Percentiles rank a stretch among this genome's conserved stretches.
phyloP scores from a whole-genome alignment of 2,329 filamentous ascomycete species.

The Fusarium sp. region DNA sequence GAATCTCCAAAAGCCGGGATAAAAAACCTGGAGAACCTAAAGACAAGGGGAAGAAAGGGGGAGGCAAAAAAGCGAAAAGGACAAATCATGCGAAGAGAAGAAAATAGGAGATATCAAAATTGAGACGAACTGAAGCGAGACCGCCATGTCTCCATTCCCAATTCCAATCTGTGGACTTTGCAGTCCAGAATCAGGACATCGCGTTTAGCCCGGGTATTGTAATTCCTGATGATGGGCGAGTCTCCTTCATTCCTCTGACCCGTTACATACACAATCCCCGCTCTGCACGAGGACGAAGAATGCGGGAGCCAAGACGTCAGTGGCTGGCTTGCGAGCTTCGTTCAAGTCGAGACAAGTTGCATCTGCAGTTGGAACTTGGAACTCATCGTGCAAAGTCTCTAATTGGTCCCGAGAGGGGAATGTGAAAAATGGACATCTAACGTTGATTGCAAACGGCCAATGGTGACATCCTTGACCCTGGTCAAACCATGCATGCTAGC shows the following conservation, averaged over 20 bases:
- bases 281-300: conserved; percentile 1
- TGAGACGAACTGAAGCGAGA: not conserved
- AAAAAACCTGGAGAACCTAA: conserved; percentile 31
- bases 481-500: conserved; percentile 19
- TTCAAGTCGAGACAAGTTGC: not conserved
- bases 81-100: not conserved
- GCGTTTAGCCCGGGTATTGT: conserved; percentile 6
- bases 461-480: conserved; percentile 15
- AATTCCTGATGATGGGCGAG: conserved; percentile 3
- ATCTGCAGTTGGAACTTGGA: conserved; percentile 21
- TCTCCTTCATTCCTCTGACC: not conserved
- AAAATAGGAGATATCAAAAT: not conserved
- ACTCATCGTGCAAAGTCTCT: conserved; percentile 1
- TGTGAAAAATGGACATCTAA: conserved; percentile 11
- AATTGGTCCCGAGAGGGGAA: conserved; percentile 20
- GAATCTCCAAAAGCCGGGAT: conserved; percentile 25
- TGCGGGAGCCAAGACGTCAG: conserved; percentile 34
- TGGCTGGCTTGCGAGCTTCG: conserved; percentile 28
- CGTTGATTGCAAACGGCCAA: conserved; percentile 11
- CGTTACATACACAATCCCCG: conserved; percentile 14
- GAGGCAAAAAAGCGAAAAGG: conserved; percentile 18
- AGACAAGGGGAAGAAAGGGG: conserved; percentile 22
- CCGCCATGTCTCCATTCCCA: conserved; percentile 24
- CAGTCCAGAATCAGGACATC: conserved; percentile 7
- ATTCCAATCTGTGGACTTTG: conserved; percentile 10